Evolutionary conservation across 2,329 filamentous ascomycete genomes (phyloP).

Genomic region (Botrytis galanthina): DNA sequence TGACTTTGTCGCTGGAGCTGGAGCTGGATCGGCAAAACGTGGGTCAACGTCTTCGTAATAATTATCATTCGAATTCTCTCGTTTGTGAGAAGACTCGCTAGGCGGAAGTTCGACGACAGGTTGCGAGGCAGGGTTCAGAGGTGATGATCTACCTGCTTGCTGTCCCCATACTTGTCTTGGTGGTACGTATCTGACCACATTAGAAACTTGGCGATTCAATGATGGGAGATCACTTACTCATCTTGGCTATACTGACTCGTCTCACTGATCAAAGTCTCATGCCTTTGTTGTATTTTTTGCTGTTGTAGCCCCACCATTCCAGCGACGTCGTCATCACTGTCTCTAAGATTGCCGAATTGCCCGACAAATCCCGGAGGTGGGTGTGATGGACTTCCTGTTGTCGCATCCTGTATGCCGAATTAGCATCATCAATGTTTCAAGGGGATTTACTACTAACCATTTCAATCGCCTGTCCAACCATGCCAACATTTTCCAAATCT

Average conservation of each 20-base stretch:
- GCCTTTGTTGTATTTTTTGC: conserved; percentile 43
- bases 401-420: conserved; percentile 50
- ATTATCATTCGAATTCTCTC: conserved; percentile 39
- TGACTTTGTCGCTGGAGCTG: conserved; percentile 23
- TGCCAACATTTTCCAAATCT: conserved; percentile 40
- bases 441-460: conserved; percentile 49
- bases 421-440: not conserved
- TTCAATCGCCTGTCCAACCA: conserved; percentile 67
- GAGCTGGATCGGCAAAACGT: conserved; percentile 61
- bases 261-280: conserved; percentile 59
- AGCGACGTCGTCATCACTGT: conserved; percentile 69
- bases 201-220: conserved; percentile 22
- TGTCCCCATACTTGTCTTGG: conserved; percentile 55
- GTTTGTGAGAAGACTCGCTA: conserved; percentile 38
- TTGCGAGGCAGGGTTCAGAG: conserved; percentile 42
- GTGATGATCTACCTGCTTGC: conserved; percentile 45
- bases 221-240: conserved; percentile 56
- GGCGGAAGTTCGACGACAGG: conserved; percentile 42
- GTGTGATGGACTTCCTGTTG: conserved; percentile 51
- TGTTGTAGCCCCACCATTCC: conserved; percentile 74
- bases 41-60: conserved; percentile 97
- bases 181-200: conserved; percentile 47
- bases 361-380: conserved; percentile 43
- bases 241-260: conserved; percentile 70
- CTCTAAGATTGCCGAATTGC: conserved; percentile 50